Base-by-base conservation (phyloP, 805 yeast species). In the Schwanniomyces polymorphus region DNA sequence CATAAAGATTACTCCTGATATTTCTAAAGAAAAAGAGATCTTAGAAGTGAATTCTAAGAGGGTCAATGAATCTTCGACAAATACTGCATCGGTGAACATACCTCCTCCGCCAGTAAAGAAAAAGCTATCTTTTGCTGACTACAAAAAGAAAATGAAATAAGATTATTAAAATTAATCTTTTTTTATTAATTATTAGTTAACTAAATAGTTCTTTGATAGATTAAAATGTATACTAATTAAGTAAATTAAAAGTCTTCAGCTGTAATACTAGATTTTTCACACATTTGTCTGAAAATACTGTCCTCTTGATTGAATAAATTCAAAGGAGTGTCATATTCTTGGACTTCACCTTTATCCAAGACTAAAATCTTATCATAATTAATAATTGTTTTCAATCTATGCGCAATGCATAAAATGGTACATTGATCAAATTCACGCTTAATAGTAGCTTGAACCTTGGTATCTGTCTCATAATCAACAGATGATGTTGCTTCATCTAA, bases 371-470 rank as follows among this genome's bases (percentile, higher is more conserved):
- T 80, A 58, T 90, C 96, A 51, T 87, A 87, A 56, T 81, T 81
- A 41, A 84, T 68, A 54, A 87, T 86, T 0, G 94, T 84, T 53
- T 84, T 79, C 70, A 91, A 74, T 52, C 97, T 75, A 67, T 90
- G 97, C 2, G 97, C 97, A 67, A 91, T 89, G 53, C 96, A 89
- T 52, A 90, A 72, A 44, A 90, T 84, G 0, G 96, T 90, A 50
- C 94, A 85, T 25, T 81, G 65, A 3, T 65, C 46, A 61, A 91
- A 91, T 59, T 88, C 92, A 16, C 73, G 71, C n/a, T 79, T 73
- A 46, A 86, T 87, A 3, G 96, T 86, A 12, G 68, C 56, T 63
- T 90, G 97, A 53, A 90, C 86, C 61, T 82, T 80, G 6, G 87
- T 75, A 65, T 90, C 97, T 0, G 97, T 89, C 56, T 86, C 91